Conservation (phyloP, 176 grass and related monocot species). For the Oropetium thomaeum region DNA sequence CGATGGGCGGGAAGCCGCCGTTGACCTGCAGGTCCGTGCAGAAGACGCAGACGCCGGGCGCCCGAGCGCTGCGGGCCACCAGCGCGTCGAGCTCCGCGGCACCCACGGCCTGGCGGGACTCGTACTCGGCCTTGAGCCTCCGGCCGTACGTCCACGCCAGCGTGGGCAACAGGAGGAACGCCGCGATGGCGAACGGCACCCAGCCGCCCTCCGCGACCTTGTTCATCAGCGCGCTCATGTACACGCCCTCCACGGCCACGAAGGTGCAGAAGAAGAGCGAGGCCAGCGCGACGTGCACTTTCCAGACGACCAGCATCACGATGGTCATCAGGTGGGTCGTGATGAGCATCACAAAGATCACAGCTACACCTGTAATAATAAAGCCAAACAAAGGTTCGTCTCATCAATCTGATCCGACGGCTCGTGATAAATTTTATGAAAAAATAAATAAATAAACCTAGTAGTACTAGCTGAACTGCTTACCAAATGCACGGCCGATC, state of each 20-base stretch:
- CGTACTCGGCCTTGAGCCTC: conserved; percentile 47
- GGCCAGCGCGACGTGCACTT: neutral
- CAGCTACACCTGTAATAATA: conserved; percentile 32
- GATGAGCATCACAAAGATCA: conserved; percentile 68
- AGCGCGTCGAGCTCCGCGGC: conserved; percentile 13
- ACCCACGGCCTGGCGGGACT: conserved; percentile 25
- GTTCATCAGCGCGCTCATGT: conserved; percentile 50
- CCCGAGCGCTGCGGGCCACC: neutral
- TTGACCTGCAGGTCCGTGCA: conserved; percentile 43
- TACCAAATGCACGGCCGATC: conserved; percentile 61
- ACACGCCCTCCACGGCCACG: conserved; percentile 35
- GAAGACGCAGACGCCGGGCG: conserved; percentile 48
- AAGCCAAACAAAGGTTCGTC: neutral
- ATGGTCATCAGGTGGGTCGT: conserved; percentile 42
- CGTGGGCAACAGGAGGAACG: conserved; percentile 41
- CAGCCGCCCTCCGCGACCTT: conserved; percentile 54
- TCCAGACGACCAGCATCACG: conserved; percentile 61
- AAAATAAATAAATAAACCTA: neutral
- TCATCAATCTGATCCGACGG: neutral
- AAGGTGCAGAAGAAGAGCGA: conserved; percentile 23
- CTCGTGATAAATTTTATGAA: neutral
- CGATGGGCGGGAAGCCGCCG: conserved; percentile 53
- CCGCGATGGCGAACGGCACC: conserved; percentile 62
- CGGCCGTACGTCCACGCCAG: conserved; percentile 61
- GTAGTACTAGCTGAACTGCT: neutral